Percentiles rank a stretch among this genome's conserved stretches.
Conservation (phyloP, 805 yeast species). For the Teunomyces gatunensis region DNA sequence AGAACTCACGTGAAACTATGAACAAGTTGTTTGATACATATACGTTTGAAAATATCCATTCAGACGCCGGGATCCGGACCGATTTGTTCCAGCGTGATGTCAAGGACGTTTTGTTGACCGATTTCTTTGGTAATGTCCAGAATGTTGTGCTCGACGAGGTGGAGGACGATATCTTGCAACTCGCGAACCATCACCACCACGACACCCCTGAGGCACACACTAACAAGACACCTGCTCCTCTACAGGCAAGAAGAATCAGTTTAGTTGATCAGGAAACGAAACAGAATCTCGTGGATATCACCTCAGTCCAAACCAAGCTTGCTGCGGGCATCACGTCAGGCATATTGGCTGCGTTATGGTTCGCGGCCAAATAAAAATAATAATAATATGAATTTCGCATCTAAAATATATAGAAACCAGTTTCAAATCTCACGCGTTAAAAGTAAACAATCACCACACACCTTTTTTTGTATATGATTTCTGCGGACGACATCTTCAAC, state of each 20-base stretch:
- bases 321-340: constrained; percentile 17
- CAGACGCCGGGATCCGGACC: constrained; percentile 89
- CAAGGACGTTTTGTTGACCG: constrained; percentile 74
- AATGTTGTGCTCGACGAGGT: constrained; percentile 62
- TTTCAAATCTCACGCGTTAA: neutral
- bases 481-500: constrained; percentile 19
- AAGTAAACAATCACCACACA: constrained; percentile 2
- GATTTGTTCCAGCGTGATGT: constrained; percentile 71
- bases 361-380: constrained; percentile 13
- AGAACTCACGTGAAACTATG: constrained; percentile 69
- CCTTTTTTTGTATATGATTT: neutral
- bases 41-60: constrained; percentile 81
- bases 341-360: constrained; percentile 21
- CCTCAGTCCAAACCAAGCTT: constrained; percentile 4
- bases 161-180: constrained; percentile 45
- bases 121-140: constrained; percentile 92
- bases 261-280: constrained; percentile 2
- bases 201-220: constrained; percentile 16
- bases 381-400: neutral
- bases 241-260: neutral
- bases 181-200: constrained; percentile 32
- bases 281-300: neutral
- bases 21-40: constrained; percentile 83
- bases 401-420: neutral
- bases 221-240: neutral